Evolutionary conservation across 345 rosid genomes (phyloP), one percentile per base, ranked within the genome.

Genomic region (Melastoma malabathricum): DNA sequence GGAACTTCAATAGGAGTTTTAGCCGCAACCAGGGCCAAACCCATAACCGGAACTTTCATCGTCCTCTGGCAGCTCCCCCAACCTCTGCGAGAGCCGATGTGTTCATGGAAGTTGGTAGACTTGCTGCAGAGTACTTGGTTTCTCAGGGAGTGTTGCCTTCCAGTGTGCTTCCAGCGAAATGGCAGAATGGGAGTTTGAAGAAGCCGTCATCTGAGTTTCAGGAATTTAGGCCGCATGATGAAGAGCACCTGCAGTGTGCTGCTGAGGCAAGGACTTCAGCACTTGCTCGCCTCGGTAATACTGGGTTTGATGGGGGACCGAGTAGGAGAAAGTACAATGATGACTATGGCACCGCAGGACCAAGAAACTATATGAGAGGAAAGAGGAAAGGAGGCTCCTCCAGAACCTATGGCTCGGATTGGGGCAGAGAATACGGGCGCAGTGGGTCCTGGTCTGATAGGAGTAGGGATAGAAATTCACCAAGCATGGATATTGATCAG

Each of bases 31-130:
- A 72, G 60, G 76, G 83, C 62, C 89, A 76, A 29, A 61, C 75
- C 10, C 89, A 74, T 50, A 59, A 82, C 3, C 79, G 79, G 47
- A 72, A 81, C 48, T 73, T 75, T 23, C 66, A 75, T 0, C 68
- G 68, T 5, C 78, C 84, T n/a, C 81, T 55, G 10, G 60, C 60
- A 1, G 58, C 64, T 44, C 58, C 51, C 6, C 50, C 50, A 14
- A 60, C 77, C 0, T 79, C 80, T 8, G 76, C 78, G 25, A 79
- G 69, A 66, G 72, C 75, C 3, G 84, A 76, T 38, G 55, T 87
- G 48, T 72, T 87, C 68, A 73, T 87, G 84, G 90, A 87, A 70
- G 97, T 96, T 3, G 98, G 98, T 41, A 82, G 84, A 59, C 84
- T 92, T 59, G 98, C 97, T 1, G 81, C 88, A 1, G 97, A 92